Base-by-base conservation (phyloP, 2,329 filamentous ascomycete genomes). In the Coccinonectria pachysandricola region DNA sequence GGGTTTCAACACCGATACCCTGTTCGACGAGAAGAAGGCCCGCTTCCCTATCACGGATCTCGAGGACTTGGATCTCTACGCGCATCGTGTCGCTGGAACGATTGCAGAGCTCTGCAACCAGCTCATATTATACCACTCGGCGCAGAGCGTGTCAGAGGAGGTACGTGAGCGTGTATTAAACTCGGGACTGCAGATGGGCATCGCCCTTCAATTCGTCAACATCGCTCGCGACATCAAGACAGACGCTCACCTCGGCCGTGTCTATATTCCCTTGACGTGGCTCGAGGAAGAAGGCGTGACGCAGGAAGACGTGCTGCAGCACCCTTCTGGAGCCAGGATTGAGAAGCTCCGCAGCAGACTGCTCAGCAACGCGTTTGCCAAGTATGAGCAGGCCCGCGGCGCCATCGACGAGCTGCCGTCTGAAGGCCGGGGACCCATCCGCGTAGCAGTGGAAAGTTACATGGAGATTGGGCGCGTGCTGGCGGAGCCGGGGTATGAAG, bases 181-280 rank as follows among this genome's bases (percentile, higher is more conserved):
- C 10, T 68, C 75, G 1, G 76, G 76, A 1, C 60, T 63, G 12
- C 59, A 64, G 15, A 84, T 84, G 79, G 80, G 80, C 0, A 65
- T 79, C 17, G 79, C 79, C 2, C 56, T 85, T n/a, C 79, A 86
- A 43, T 83, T 79, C 40, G 71, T 82, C 42, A 86, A 85, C 43
- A 83, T 86, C 34, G 75, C 78, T 3, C 72, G 80, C 12, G 80
- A 86, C 42, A 74, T 85, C n/a, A 51, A 57, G 4, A 71, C 73
- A 3, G 80, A 85, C 40, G 75, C 79, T 1, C 53, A 57, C 9
- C 71, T 80, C 18, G 63, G 64, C 2, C 67, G 80, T 6, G 77
- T 82, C 6, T 86, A 86, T 45, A 53, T 85, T 4, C 80, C 80
- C 0, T 58, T 60, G 0, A 53, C 54, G 0, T 85, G 79, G 79